These are phyloP conservation scores for Tetrahymena elliotti DNA, from an alignment of 73 alveolate genomes.

Conservation along the genomic window DNA sequence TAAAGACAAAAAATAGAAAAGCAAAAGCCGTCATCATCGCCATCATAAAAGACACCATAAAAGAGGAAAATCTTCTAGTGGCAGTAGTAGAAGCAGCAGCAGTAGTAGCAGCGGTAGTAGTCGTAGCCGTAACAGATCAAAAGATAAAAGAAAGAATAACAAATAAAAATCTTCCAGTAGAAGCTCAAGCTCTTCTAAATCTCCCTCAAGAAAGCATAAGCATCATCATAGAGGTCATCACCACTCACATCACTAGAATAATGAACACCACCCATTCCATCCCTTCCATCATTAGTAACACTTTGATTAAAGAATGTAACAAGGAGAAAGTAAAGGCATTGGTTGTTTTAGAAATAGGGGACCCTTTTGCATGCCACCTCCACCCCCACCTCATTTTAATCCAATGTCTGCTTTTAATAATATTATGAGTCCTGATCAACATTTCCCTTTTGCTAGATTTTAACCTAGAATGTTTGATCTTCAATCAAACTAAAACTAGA, in stretches of 20 bases:
- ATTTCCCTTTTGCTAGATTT: too few species aligned
- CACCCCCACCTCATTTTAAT: background rate
- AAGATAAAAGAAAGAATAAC: background rate
- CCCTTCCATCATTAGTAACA: background rate
- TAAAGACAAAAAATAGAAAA: background rate
- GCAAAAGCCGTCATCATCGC: background rate
- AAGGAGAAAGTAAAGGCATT: background rate
- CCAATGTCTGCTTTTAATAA: background rate
- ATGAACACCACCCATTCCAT: background rate
- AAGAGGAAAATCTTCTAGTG: background rate
- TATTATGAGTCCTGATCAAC: background rate
- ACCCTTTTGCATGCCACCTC: background rate
- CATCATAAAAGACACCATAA: background rate
- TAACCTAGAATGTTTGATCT: too few species aligned
- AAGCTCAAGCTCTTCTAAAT: background rate
- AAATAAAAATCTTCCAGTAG: background rate
- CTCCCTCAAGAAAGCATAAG: background rate
- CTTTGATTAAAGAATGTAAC: background rate
- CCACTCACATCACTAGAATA: background rate
- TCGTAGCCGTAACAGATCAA: background rate
- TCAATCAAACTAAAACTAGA: too few species aligned
- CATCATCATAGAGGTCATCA: background rate
- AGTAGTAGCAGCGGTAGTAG: background rate
- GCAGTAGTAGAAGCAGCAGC: background rate
- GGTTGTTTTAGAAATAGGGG: too few species aligned